Percentiles rank a stretch among this genome's conserved stretches.
Conservation (phyloP, 805 yeast genomes). For the Komagataella pastoris region DNA sequence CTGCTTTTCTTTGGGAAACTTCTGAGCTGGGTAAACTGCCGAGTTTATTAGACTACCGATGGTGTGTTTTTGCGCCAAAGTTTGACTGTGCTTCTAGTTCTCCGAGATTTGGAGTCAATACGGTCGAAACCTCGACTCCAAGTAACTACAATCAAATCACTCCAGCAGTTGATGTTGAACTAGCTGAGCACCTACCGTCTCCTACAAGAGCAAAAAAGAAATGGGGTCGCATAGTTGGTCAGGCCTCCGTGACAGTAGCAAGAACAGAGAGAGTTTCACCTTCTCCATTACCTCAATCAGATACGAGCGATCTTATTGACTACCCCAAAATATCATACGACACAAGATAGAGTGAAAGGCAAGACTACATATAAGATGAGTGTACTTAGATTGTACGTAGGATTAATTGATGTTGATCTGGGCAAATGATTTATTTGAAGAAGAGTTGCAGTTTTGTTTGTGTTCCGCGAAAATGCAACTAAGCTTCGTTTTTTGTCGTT, state of each 20-base stretch:
- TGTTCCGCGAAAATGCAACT: background rate
- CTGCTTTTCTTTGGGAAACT: slow-evolving; percentile 40
- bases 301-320: background rate
- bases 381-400: background rate
- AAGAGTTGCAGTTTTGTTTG: background rate
- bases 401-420: too few species aligned
- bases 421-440: too few species aligned
- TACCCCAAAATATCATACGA: background rate
- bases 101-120: background rate
- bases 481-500: background rate
- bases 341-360: background rate
- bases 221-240: slow-evolving; percentile 35
- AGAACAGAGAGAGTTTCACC: background rate
- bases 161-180: background rate
- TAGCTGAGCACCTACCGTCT: slow-evolving; percentile 25
- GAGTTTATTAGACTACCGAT: slow-evolving; percentile 27
- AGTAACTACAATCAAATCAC: background rate
- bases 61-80: slow-evolving; percentile 44
- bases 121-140: background rate
- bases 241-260: slow-evolving; percentile 11
- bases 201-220: slow-evolving; percentile 33
- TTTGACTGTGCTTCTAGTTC: background rate
- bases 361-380: background rate
- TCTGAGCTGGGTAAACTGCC: slow-evolving; percentile 24
- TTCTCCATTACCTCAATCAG: background rate